Conservation (phyloP, 306 rosid species). For the Rubus idaeus region DNA sequence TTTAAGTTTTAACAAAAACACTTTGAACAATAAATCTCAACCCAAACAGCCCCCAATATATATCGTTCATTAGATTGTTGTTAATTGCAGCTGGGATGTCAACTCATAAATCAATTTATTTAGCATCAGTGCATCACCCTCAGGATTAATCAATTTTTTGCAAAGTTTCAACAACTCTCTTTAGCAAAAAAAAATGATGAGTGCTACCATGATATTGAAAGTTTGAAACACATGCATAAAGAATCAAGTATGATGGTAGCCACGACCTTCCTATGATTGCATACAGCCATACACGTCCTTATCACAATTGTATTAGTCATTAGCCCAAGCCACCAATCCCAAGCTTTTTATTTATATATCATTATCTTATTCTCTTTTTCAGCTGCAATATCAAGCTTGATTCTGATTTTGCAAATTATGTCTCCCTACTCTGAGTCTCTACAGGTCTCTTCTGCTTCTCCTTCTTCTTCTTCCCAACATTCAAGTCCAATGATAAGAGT, state of each 20-base stretch:
- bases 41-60: background rate
- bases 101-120: background rate
- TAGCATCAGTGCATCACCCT: background rate
- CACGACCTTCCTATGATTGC: conserved; percentile 60
- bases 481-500: conserved; percentile 12
- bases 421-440: conserved; percentile 21
- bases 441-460: conserved; percentile 22
- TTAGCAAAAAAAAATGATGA: background rate
- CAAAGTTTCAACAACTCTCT: conserved; percentile 6
- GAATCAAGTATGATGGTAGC: conserved; percentile 38
- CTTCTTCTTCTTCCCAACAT: conserved; percentile 9
- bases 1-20: background rate
- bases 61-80: background rate
- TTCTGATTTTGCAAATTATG: conserved; percentile 32
- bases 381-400: conserved; percentile 15
- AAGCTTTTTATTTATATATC: background rate
- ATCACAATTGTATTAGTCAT: conserved; percentile 31
- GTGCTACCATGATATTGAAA: conserved; percentile 10
- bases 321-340: background rate
- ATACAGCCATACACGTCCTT: conserved; percentile 67
- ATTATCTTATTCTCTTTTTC: conserved; percentile 24
- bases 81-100: background rate
- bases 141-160: conserved; percentile 1
- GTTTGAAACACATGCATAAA: conserved; percentile 18
- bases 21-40: background rate